Conservation (phyloP, 2,329 filamentous ascomycete genomes). For the Ceratocystis albifundus region DNA sequence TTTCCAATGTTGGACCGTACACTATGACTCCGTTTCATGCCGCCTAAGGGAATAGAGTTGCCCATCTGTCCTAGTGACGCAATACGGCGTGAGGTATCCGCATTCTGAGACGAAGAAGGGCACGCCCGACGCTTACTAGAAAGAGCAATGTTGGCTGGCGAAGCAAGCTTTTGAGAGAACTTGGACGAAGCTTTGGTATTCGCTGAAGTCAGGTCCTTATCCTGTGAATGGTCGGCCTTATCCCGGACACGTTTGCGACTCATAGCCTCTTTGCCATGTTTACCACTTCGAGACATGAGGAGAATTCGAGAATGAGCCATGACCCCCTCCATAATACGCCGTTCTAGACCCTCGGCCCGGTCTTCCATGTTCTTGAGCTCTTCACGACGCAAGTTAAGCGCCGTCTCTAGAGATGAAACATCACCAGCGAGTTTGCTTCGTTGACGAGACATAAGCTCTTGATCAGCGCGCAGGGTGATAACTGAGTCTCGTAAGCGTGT, state of each 20-base stretch:
- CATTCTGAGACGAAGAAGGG: conserved; percentile 28
- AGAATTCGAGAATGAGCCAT: conserved; percentile 90
- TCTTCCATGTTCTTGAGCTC: conserved; percentile 85
- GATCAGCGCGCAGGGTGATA: conserved; percentile 50
- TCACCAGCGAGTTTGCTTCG: conserved; percentile 74
- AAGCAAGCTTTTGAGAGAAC: not conserved
- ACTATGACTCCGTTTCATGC: conserved; percentile 66
- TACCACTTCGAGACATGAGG: conserved; percentile 58
- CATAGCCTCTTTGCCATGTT: conserved; percentile 43
- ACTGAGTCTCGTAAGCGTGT: conserved; percentile 44
- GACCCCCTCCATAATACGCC: conserved; percentile 84
- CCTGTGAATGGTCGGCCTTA: conserved; percentile 23
- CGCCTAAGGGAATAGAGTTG: conserved; percentile 53
- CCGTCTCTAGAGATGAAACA: conserved; percentile 81
- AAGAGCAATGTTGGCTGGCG: conserved; percentile 44
- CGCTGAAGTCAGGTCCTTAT: conserved; percentile 23
- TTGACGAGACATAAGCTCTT: conserved; percentile 63
- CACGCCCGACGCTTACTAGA: conserved; percentile 40
- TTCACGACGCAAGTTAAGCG: conserved; percentile 75
- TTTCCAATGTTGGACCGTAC: conserved; percentile 39
- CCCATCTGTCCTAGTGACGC: conserved; percentile 84
- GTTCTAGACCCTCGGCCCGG: conserved; percentile 78
- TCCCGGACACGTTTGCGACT: conserved; percentile 44
- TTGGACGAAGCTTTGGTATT: conserved; percentile 20
- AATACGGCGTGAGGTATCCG: conserved; percentile 50